Conservation (phyloP, 225 moss, liverwort and hornwort species). For the Climacium dendroides region DNA sequence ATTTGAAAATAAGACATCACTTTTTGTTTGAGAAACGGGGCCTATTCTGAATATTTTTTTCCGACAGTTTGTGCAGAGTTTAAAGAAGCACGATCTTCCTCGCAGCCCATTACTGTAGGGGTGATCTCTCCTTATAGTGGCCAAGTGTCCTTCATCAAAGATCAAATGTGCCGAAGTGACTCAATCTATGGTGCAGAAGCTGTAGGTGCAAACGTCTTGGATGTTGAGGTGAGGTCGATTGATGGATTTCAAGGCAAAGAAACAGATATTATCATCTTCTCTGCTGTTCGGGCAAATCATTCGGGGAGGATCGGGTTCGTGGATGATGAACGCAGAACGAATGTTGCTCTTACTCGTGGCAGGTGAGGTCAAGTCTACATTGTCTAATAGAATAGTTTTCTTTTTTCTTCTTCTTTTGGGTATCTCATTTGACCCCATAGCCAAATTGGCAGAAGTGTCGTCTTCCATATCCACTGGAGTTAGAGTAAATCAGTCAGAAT, state of each 20-base stretch:
- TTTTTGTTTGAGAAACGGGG: neutral
- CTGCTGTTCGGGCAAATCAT: slow-evolving; percentile 59
- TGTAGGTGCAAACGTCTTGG: slow-evolving; percentile 6
- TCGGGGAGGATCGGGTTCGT: slow-evolving; percentile 66
- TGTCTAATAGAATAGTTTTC: neutral
- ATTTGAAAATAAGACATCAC: neutral
- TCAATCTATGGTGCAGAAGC: neutral
- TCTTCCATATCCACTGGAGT: neutral
- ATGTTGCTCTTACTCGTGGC: slow-evolving; percentile 84
- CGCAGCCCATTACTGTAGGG: slow-evolving; percentile 39
- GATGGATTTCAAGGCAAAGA: slow-evolving; percentile 91
- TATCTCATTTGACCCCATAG: neutral
- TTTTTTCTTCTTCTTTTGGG: neutral
- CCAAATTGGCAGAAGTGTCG: neutral
- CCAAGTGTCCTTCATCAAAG: slow-evolving; percentile 48
- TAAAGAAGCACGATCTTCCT: neutral
- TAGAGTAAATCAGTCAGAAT: neutral
- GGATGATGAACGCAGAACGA: slow-evolving; percentile 53
- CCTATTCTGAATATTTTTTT: neutral
- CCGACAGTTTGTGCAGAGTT: slow-evolving; percentile 15
- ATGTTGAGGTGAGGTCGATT: slow-evolving; percentile 61
- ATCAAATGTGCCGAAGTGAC: slow-evolving; percentile 9
- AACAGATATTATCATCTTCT: slow-evolving; percentile 72
- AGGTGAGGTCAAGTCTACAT: slow-evolving; percentile 28
- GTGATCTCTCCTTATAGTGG: slow-evolving; percentile 66